Evolutionary conservation across 257 asterid species (phyloP).

Genomic region (Penstemon eatonii): DNA sequence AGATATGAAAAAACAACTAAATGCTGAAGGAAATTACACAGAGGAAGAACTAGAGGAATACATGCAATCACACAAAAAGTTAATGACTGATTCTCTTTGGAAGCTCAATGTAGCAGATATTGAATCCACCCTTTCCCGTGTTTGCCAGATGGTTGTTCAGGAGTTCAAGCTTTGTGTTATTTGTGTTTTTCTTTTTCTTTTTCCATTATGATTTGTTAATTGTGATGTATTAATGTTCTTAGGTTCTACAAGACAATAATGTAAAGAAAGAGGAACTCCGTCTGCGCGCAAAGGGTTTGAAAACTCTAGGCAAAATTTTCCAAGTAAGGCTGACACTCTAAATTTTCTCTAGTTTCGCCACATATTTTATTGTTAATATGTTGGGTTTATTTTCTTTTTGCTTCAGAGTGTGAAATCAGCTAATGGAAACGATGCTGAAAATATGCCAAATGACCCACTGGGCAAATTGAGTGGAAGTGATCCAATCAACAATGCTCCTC

Average conservation of each 20-base stretch:
- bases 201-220: slow-evolving; percentile 18
- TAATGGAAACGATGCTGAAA: slow-evolving; percentile 53
- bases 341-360: slow-evolving; percentile 11
- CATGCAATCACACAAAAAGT: slow-evolving; percentile 89
- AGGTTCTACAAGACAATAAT: slow-evolving; percentile 85
- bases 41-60: slow-evolving; percentile 90
- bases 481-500: slow-evolving; percentile 38
- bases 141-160: slow-evolving; percentile 85
- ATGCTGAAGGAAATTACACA: slow-evolving; percentile 81
- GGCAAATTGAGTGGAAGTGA: slow-evolving; percentile 56
- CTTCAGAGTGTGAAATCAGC: slow-evolving; percentile 72
- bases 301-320: slow-evolving; percentile 87
- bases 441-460: slow-evolving; percentile 34
- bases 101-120: slow-evolving; percentile 99
- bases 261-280: slow-evolving; percentile 95
- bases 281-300: slow-evolving; percentile 88
- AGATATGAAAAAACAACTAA: slow-evolving; percentile 88
- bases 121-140: slow-evolving; percentile 88
- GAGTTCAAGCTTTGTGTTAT: slow-evolving; percentile 19
- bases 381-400: slow-evolving; percentile 20
- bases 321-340: slow-evolving; percentile 50
- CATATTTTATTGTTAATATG: not conserved
- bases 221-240: slow-evolving; percentile 22
- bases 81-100: slow-evolving; percentile 98
- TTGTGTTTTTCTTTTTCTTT: slow-evolving; percentile 10